These are phyloP conservation scores for Macrotyloma uniflorum DNA, from an alignment of 306 rosid species.

Conservation along the genomic window DNA sequence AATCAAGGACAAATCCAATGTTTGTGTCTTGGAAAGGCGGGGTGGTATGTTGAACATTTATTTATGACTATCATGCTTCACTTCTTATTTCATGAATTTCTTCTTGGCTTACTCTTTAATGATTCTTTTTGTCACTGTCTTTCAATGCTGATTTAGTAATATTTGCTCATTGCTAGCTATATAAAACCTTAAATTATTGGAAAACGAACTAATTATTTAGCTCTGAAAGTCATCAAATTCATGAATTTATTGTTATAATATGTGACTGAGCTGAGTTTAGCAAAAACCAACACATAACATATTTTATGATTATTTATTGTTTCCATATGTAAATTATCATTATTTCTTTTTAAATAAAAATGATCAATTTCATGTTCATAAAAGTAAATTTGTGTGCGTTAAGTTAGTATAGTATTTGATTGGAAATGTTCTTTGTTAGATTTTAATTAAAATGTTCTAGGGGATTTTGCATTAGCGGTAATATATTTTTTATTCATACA, in stretches of 20 bases:
- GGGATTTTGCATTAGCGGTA: background rate
- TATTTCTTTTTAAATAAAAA: background rate
- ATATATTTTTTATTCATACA: background rate
- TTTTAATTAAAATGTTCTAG: background rate
- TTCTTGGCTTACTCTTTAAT: slow-evolving; percentile 21
- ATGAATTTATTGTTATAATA: background rate
- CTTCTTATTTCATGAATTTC: background rate
- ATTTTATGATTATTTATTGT: background rate
- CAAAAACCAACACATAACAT: background rate
- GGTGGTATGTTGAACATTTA: slow-evolving; percentile 67
- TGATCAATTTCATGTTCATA: background rate
- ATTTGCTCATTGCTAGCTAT: background rate
- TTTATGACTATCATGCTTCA: background rate
- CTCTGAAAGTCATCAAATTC: background rate
- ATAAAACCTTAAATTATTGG: background rate
- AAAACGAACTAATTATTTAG: background rate
- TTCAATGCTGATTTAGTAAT: background rate
- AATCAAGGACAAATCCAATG: slow-evolving; percentile 75
- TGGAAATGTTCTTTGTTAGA: background rate
- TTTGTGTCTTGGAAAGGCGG: slow-evolving; percentile 94
- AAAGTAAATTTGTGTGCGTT: background rate
- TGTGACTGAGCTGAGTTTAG: background rate
- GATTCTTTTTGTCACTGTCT: background rate
- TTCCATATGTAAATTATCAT: background rate
- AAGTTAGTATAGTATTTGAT: background rate